Percentiles rank a stretch among this genome's conserved stretches.
Evolutionary conservation across 2,329 filamentous ascomycete genomes (phyloP).

Genomic region (Monosporascus sp.): DNA sequence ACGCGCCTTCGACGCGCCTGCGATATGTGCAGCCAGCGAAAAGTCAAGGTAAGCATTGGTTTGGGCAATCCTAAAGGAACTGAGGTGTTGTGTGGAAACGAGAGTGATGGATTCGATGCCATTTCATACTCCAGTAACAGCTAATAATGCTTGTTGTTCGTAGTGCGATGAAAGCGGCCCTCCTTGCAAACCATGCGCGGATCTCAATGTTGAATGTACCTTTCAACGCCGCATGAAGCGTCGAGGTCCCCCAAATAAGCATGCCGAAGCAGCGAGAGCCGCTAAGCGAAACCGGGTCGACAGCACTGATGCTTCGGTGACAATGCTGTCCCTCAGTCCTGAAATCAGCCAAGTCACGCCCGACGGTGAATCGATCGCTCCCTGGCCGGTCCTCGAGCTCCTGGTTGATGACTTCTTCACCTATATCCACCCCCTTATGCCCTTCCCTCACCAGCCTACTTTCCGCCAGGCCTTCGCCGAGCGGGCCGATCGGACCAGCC

Average conservation of each 20-base stretch:
- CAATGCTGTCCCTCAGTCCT: slow-evolving; percentile 40
- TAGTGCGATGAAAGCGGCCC: slow-evolving; percentile 50
- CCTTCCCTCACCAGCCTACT: slow-evolving; percentile 74
- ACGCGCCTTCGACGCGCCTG: slow-evolving; percentile 54
- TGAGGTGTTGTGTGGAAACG: too few relatives aligned
- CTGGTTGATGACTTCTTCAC: slow-evolving; percentile 80
- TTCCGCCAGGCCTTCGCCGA: slow-evolving; percentile 65
- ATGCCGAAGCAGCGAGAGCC: slow-evolving; percentile 50
- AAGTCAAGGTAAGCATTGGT: slow-evolving; percentile 42
- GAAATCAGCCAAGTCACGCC: slow-evolving; percentile 35
- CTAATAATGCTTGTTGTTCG: slow-evolving; percentile 1
- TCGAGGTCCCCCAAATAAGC: slow-evolving; percentile 54
- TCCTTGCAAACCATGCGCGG: slow-evolving; percentile 52
- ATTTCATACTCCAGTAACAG: not conserved
- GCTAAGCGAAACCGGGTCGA: slow-evolving; percentile 42
- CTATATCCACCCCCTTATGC: slow-evolving; percentile 71
- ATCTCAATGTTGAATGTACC: slow-evolving; percentile 54
- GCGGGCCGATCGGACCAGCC: slow-evolving; percentile 61
- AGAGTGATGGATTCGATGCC: too few relatives aligned
- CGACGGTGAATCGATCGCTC: slow-evolving; percentile 66
- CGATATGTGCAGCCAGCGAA: slow-evolving; percentile 57
- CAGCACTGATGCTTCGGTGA: slow-evolving; percentile 42
- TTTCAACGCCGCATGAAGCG: slow-evolving; percentile 53
- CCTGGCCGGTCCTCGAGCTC: slow-evolving; percentile 60
- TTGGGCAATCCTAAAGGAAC: too few relatives aligned